Conservation (phyloP, 176 grass and related monocot genomes). For the Bothriochloa decipiens region DNA sequence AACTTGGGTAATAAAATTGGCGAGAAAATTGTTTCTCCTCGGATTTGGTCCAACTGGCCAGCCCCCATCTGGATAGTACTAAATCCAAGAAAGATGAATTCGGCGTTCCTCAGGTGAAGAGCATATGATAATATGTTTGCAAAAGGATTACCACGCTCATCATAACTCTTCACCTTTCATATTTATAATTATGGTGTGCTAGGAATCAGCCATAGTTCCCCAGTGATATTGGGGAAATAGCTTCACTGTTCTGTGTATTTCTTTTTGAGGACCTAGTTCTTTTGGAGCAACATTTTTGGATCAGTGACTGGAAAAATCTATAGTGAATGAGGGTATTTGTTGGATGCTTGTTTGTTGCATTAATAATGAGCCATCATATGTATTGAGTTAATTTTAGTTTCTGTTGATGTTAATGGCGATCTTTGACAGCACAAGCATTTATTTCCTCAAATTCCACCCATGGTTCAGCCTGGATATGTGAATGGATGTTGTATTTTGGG, state of each 20-base stretch:
- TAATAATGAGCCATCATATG: neutral
- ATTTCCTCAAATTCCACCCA: neutral
- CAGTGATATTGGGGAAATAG: neutral
- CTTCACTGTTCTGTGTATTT: neutral
- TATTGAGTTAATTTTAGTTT: neutral
- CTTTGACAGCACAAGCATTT: neutral
- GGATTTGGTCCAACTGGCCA: conserved; percentile 19
- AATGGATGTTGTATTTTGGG: neutral
- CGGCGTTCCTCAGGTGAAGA: neutral
- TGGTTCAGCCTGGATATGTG: neutral
- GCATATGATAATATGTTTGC: neutral
- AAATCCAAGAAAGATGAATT: conserved; percentile 5
- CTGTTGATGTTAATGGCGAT: neutral
- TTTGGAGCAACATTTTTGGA: neutral
- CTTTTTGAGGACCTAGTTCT: neutral
- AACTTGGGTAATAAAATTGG: neutral
- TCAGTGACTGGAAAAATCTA: neutral
- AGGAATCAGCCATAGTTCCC: neutral
- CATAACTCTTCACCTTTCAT: neutral
- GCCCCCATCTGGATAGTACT: conserved; percentile 11
- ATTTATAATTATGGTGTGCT: neutral
- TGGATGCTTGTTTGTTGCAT: conserved; percentile 1
- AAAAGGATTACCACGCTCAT: neutral
- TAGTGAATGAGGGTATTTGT: neutral
- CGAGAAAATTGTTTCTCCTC: neutral